A percentile compares a stretch with the other conserved stretches of the same genome.
Evolutionary conservation across 768 basidiomycete species (phyloP).

Genomic region (Lactarius deliciosus): DNA sequence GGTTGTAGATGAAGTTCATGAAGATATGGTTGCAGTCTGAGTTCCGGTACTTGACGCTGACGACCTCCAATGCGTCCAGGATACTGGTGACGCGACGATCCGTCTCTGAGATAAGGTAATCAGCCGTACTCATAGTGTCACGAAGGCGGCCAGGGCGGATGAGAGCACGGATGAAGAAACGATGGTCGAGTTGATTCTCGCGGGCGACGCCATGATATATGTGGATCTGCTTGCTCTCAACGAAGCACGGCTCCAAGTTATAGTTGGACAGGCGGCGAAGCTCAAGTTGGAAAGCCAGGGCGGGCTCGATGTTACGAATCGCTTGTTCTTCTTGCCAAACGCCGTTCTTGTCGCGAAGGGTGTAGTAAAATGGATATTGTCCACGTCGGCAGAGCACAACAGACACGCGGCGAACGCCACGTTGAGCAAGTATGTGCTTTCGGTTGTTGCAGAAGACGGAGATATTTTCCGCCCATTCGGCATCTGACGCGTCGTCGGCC

Average conservation of each 20-base stretch:
- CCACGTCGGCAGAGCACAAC: slow-evolving; percentile 88
- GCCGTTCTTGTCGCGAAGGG: slow-evolving; percentile 71
- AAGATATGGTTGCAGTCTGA: slow-evolving; percentile 99
- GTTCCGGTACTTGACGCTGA: slow-evolving; percentile 83
- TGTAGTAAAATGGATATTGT: slow-evolving; percentile 94
- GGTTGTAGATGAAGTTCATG: slow-evolving; percentile 98
- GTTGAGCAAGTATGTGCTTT: slow-evolving; percentile 56
- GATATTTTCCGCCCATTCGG: slow-evolving; percentile 73
- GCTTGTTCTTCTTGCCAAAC: slow-evolving; percentile 92
- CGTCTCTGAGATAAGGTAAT: slow-evolving; percentile 98
- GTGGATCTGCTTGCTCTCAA: slow-evolving; percentile 96
- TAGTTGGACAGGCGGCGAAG: slow-evolving; percentile 95
- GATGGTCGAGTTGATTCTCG: slow-evolving; percentile 96
- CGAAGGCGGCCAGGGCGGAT: slow-evolving; percentile 93
- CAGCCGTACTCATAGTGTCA: slow-evolving; percentile 90
- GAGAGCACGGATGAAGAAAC: slow-evolving; percentile 97
- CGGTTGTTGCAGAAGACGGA: slow-evolving; percentile 69
- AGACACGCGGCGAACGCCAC: slow-evolving; percentile 89
- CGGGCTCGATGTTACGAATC: slow-evolving; percentile 98
- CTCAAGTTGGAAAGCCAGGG: slow-evolving; percentile 96
- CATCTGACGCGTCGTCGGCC: slow-evolving; percentile 75
- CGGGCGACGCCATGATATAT: slow-evolving; percentile 94
- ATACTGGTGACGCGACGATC: slow-evolving; percentile 94
- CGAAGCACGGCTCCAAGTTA: slow-evolving; percentile 93
- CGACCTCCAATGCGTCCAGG: slow-evolving; percentile 93